Evolutionary conservation across 2,329 filamentous ascomycete genomes (phyloP), one percentile per base, ranked within the genome.

Genomic region (Xylogone sp.): DNA sequence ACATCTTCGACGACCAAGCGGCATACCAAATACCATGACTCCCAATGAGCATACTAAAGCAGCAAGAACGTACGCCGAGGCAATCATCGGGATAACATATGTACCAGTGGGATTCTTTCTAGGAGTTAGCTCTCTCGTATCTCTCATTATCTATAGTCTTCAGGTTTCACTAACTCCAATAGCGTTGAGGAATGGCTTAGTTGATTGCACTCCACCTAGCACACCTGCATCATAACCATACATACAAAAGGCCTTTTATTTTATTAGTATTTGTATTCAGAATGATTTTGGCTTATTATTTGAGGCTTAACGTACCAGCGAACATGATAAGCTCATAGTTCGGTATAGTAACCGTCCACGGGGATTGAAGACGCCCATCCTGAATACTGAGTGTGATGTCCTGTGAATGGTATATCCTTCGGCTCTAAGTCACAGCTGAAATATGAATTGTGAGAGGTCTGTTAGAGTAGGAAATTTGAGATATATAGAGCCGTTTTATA

Each of bases 21-120:
- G 42, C 60, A 63, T 56, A 3, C 64, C 65, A 19, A 68, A 46
- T 8, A 64, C 46, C 55, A 62, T 64, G 9, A 65, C 64, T 31
- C 62, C 46, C 16, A 56, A 50, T 19, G 59, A 60, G 45, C 53
- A 52, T 18, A 61, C 46, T 3, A 53, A 45, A 12, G 59, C 57
- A 13, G 60, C 60, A 6, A 62, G 42, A 12, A 49, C 59, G 42
- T 55, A 58, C 2, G 53, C 55, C 4, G 60, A 59, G 3, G 58
- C 56, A 45, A 61, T 56, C 53, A 62, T 53, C 16, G 58, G 59
- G 46, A 62, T 62, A 43, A 53, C 48, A 48, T 55, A 55, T 8
- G 50, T 56, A 3, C 58, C 58, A 12, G 48, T 56, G 9, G 57
- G 58, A 46, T 60, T 52, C 54, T 55, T 39, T 18, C 12, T 16